A percentile compares a stretch with the other conserved stretches of the same genome.
phyloP scores from a whole-genome alignment of 2,329 filamentous ascomycete species.

The Diplodia scrobiculata region DNA sequence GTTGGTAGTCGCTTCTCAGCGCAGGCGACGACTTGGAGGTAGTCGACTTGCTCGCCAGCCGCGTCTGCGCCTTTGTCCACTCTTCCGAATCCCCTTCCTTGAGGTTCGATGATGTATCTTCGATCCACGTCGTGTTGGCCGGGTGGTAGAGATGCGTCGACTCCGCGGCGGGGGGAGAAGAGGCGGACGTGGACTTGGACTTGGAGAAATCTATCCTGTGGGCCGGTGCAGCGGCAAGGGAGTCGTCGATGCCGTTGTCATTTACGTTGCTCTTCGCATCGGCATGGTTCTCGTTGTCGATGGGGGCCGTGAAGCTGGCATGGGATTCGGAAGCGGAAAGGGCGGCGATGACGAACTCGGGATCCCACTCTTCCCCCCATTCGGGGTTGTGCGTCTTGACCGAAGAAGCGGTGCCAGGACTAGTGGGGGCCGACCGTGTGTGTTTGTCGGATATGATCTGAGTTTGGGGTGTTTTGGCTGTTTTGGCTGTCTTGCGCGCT shows the following conservation, averaged over 20 bases:
- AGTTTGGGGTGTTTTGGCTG: neutral
- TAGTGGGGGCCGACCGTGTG: neutral
- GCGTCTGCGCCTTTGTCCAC: neutral
- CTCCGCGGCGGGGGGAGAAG: neutral
- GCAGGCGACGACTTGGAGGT: neutral
- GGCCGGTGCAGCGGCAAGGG: neutral
- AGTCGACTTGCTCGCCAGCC: neutral
- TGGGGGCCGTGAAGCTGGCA: neutral
- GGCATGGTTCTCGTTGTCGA: neutral
- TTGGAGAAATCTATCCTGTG: neutral
- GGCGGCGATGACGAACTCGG: neutral
- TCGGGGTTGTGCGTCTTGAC: neutral
- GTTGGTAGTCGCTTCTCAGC: neutral
- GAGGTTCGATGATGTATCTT: slow-evolving; percentile 2
- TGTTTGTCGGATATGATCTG: neutral
- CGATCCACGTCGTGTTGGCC: neutral
- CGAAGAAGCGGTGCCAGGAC: neutral
- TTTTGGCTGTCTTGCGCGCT: neutral
- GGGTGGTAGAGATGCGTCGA: neutral
- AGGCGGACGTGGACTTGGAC: too few relatives aligned
- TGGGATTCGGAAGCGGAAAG: neutral
- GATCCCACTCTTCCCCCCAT: neutral
- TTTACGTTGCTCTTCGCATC: neutral
- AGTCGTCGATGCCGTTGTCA: neutral
- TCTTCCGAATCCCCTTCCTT: neutral